Evolutionary conservation across 176 grass and related monocot genomes (phyloP).

Genomic region (Cymbopogon citratus): DNA sequence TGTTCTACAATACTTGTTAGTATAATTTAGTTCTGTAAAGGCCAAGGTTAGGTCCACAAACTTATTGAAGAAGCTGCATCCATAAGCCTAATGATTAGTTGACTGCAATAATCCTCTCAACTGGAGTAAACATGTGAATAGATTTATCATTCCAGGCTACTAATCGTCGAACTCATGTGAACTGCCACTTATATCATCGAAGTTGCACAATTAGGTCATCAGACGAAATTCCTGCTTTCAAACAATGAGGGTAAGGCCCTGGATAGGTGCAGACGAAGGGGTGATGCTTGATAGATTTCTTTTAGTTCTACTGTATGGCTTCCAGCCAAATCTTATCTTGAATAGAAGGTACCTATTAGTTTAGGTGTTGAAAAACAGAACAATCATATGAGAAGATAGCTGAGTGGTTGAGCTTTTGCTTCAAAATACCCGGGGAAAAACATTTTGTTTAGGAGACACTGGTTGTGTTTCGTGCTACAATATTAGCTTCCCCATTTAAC

Average conservation of each 20-base stretch:
- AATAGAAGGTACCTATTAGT: not conserved
- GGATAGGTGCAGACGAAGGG: not conserved
- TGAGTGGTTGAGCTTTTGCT: not conserved
- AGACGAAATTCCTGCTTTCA: not conserved
- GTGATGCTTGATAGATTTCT: conserved; percentile 14
- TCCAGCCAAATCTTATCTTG: not conserved
- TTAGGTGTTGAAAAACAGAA: not conserved
- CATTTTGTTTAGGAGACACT: not conserved
- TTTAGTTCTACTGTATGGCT: not conserved
- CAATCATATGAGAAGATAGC: not conserved
- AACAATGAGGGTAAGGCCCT: not conserved
- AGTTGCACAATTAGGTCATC: not conserved
- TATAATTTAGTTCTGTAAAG: too few species aligned
- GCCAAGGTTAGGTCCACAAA: too few species aligned
- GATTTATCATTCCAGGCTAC: not conserved
- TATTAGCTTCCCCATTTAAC: conserved; percentile 8
- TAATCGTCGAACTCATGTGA: not conserved
- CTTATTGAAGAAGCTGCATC: not conserved
- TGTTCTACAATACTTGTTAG: too few species aligned
- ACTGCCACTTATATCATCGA: not conserved
- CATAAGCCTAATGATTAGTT: not conserved
- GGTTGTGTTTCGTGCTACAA: not conserved
- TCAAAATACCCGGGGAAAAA: not conserved
- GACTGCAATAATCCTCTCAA: not conserved
- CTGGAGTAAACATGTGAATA: not conserved